These are phyloP conservation scores for Rhizophora mangle DNA, from an alignment of 345 rosid species.

Conservation along the genomic window DNA sequence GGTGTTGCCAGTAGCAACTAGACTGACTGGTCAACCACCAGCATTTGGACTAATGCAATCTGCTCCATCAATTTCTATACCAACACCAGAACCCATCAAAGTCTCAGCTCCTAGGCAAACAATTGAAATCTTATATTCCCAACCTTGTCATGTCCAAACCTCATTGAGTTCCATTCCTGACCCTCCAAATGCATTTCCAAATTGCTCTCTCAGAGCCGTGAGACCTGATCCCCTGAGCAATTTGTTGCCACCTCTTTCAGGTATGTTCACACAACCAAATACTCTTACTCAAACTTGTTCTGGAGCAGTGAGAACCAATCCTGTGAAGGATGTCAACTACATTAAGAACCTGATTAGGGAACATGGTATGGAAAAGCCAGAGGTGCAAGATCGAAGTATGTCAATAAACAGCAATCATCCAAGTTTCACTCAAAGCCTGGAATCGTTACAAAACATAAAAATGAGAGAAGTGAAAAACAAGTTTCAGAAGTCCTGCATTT, in stretches of 20 bases:
- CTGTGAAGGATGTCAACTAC: constrained; percentile 43
- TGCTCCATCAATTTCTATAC: constrained; percentile 22
- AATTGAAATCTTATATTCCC: constrained; percentile 10
- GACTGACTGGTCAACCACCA: constrained; percentile 8
- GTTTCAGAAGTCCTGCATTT: constrained; percentile 42
- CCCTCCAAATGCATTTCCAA: neutral
- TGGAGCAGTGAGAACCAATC: constrained; percentile 13
- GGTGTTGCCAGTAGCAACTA: constrained; percentile 13
- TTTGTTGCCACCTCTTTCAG: constrained; percentile 12
- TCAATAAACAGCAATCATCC: constrained; percentile 6
- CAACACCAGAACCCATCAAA: neutral
- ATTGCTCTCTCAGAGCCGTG: neutral
- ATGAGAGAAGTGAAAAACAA: constrained; percentile 24
- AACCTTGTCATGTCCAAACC: constrained; percentile 14
- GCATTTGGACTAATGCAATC: constrained; percentile 14
- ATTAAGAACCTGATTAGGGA: constrained; percentile 59
- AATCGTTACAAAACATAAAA: constrained; percentile 20
- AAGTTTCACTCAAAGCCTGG: constrained; percentile 14
- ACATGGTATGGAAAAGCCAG: constrained; percentile 50
- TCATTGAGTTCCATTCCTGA: neutral
- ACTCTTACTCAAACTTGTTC: constrained; percentile 11
- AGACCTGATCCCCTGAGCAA: neutral
- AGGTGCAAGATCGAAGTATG: constrained; percentile 15
- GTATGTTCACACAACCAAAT: constrained; percentile 16
- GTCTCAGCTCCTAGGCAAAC: constrained; percentile 2